Evolutionary conservation across 2,329 filamentous ascomycete genomes (phyloP), one percentile per base, ranked within the genome.

Genomic region (Acephala macrosclerotiorum): DNA sequence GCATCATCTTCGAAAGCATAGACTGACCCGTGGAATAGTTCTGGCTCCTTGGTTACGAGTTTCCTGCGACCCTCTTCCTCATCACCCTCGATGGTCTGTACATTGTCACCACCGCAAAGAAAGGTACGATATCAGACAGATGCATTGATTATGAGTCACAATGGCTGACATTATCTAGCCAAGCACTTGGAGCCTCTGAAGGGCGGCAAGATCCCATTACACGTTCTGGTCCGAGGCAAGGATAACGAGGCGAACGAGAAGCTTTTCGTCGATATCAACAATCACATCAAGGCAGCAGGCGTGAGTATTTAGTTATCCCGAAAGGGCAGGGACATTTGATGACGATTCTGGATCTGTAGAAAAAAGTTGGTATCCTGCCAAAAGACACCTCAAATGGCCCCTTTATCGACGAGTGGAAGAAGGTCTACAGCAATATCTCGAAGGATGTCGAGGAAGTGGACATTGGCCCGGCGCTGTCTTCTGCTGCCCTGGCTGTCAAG

Each of bases 21-120:
- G 53, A 55, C 70, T 70, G 58, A 73, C 40, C 26, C 56, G 26
- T 60, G 20, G 72, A 68, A 49, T 71, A 97, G 94, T 97, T 98
- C 80, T 99, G 96, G 96, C 86, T 99, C 63, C 87, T 99, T 68
- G 96, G 96, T 75, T 99, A 99, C 84, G 96, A 99, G 79, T 99
- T 99, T 76, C 96, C 96, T 38, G 94, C 95, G 45, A 99, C 96
- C 0, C 84, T 99, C 70, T 93, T 99, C 84, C 86, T 99, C 60
- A 89, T 99, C 78, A 98, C 95, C 1, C 83, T 90, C 67, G 96
- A 98, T 68, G 89, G 89, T 56, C 85, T 98, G 73, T 96, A 96
- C 80, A 91, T 98, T 66, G 89, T 99, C 71, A 99, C 96, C 7
- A 99, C 96, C 6, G 91, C 93, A 66, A 99, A 99, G 82, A 99